Base-by-base conservation (phyloP, 2,329 filamentous ascomycete species). In the Laburnicola sp. region DNA sequence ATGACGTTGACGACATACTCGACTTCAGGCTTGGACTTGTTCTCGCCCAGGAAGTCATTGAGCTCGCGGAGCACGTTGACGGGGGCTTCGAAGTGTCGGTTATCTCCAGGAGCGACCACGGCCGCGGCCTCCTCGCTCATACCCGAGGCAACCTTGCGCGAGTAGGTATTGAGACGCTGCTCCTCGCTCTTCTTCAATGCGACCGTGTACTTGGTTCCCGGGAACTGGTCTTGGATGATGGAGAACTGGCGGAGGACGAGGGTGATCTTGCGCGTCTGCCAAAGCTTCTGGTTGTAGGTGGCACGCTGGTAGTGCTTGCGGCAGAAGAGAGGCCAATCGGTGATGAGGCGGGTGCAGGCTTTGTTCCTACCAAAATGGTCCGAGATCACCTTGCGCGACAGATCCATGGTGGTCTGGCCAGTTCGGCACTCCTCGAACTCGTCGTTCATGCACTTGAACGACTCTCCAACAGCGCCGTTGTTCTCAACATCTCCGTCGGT, bases 241-340 rank as follows among this genome's bases (percentile, higher is more conserved):
- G 64, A 55, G 45, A 74, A 66, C 38, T 73, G 70, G 23, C 64
- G 62, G 6, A 61, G 26, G 46, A 74, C 71, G 6, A 73, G 59
- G 35, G 53, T 45, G 26, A 70, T 52, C 51, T 74, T 74, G 50
- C 65, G 64, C 3, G 54, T 37, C 50, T 72, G 68, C 70, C 70
- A 74, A 30, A 62, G 53, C 16, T 56, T 50, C n/a, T 65, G 62
- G 48, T 68, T 67, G 60, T 74, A 74, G 2, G 69, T 71, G 1
- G 67, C 65, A n/a, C 71, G 70, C 63, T 74, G 71, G 48, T 74
- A 74, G 51, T 74, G 71, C 56, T 73, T 74, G 44, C 71, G 68
- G 48, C 71, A 74, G 48, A 70, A 68, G 1, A 72, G 54, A 1
- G 71, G 68, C 70, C 71, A 74, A 21, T 60, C 47, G 0, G 47